Conservation (phyloP, 164 flowering plant genomes). For the Vitis amurensis region DNA sequence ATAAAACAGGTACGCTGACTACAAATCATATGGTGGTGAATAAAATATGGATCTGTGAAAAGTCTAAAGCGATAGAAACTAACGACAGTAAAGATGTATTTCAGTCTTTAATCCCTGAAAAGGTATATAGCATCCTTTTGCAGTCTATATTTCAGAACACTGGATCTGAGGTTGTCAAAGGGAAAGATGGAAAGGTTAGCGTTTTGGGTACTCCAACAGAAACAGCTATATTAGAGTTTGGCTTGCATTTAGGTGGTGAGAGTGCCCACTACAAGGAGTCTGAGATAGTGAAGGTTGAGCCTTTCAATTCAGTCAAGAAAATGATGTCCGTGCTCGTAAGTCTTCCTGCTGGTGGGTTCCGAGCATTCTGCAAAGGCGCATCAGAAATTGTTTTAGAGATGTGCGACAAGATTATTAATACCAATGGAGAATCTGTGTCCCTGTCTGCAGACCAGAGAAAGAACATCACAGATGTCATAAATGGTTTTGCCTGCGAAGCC, state of each 20-base stretch:
- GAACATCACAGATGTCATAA: constrained; percentile 17
- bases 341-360: constrained; percentile 21
- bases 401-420: constrained; percentile 23
- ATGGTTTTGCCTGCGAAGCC: constrained; percentile 29
- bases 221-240: constrained; percentile 32
- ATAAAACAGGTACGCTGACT: constrained; percentile 76
- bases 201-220: constrained; percentile 36
- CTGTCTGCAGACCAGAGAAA: constrained; percentile 18
- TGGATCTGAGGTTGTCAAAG: constrained; percentile 27
- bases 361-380: constrained; percentile 36
- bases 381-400: constrained; percentile 26
- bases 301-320: constrained; percentile 34
- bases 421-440: constrained; percentile 17
- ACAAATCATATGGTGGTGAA: constrained; percentile 56
- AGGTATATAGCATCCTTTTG: constrained; percentile 17
- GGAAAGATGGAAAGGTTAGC: constrained; percentile 20
- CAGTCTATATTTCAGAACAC: constrained; percentile 40
- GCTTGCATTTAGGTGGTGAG: constrained; percentile 23
- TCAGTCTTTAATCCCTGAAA: constrained; percentile 23
- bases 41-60: constrained; percentile 37
- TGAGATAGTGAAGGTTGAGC: constrained; percentile 30
- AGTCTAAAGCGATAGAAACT: constrained; percentile 21
- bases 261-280: constrained; percentile 4
- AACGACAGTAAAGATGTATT: constrained; percentile 7
- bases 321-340: constrained; percentile 34